Percentiles rank a stretch among this genome's conserved stretches.
Conservation (phyloP, 331 rosid genomes). For the Erythrophleum ivorense region DNA sequence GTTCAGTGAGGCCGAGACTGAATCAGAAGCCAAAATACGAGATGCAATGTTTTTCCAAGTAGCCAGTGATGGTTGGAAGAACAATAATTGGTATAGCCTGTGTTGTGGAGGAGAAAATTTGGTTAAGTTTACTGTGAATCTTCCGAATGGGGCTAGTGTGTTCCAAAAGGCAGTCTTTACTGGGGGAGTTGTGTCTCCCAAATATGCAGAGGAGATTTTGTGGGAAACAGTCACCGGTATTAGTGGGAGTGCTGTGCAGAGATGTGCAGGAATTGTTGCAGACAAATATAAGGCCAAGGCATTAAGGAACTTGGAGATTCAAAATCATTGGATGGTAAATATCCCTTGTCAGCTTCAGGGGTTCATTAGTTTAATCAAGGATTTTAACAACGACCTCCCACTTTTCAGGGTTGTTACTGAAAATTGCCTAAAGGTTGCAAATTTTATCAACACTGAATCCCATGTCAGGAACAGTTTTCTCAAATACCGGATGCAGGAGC, state of each 20-base stretch:
- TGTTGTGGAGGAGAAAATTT: conserved; percentile 62
- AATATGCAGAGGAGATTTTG: conserved; percentile 82
- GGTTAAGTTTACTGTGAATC: conserved; percentile 67
- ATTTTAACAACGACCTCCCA: conserved; percentile 66
- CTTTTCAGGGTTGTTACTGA: conserved; percentile 74
- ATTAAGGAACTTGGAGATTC: conserved; percentile 77
- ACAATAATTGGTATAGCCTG: conserved; percentile 45
- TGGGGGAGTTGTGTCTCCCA: conserved; percentile 59
- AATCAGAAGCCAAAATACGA: conserved; percentile 73
- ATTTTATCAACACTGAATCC: conserved; percentile 61
- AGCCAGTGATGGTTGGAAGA: conserved; percentile 76
- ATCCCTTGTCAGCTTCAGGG: conserved; percentile 86
- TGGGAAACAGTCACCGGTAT: conserved; percentile 60
- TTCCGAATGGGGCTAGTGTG: conserved; percentile 75
- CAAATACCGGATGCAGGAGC: conserved; percentile 67
- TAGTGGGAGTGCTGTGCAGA: conserved; percentile 63
- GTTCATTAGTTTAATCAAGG: conserved; percentile 74
- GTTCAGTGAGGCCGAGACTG: conserved; percentile 63
- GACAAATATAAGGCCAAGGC: conserved; percentile 85
- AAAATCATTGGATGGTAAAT: conserved; percentile 91
- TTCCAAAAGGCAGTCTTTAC: conserved; percentile 63
- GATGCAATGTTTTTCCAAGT: conserved; percentile 82
- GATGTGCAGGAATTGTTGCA: conserved; percentile 78
- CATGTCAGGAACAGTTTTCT: conserved; percentile 62
- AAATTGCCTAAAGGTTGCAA: conserved; percentile 68